Base-by-base conservation (phyloP, 1,139 yeast species). In the Saccharomyces hybrid region DNA sequence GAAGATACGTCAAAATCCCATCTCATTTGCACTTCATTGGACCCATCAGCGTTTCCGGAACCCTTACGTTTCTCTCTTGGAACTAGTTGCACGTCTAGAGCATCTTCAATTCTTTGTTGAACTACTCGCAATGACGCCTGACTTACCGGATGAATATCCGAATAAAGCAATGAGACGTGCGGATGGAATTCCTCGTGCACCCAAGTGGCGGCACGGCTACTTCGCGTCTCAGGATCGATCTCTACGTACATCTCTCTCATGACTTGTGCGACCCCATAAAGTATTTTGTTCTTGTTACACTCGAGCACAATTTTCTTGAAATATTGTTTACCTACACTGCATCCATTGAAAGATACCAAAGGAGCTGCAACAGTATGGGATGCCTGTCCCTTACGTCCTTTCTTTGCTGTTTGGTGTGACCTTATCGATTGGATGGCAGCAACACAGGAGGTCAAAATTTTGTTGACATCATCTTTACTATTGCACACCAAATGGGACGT, bases 111-210 rank as follows among this genome's bases (percentile, higher is more conserved):
- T 57, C 95, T 72, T n/a, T 86, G 83, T 56, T 79, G 80, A 46
- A 87, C 80, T 1, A 88, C 84, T 55, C 83, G 76, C 73, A 83
- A 77, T 55, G 83, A 72, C 0, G 95, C 91, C 65, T 79, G 86
- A 60, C 85, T 86, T 13, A 87, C 78, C 5, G 89, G 90, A 62
- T 82, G 77, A 26, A 80, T 69, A 57, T 81, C 80, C 14, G 90
- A 83, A 69, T 88, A 88, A 4, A 83, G 84, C 56, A 88, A 70
- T 9, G 91, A 84, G 38, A 88, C 73, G 67, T 88, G 96, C 1
- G 96, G 96, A 52, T 80, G 82, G 65, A 75, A 87, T 54, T 82
- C 86, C 9, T 72, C 66, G 6, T 63, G 61, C 8, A 80, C 78
- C 95, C 95, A 87, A 8, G 64, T 53, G 0, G 60, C 60, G 20